Percentiles rank a stretch among this genome's conserved stretches.
Conservation (phyloP, 495 filamentous ascomycete genomes). For the Acidiella bohemica region DNA sequence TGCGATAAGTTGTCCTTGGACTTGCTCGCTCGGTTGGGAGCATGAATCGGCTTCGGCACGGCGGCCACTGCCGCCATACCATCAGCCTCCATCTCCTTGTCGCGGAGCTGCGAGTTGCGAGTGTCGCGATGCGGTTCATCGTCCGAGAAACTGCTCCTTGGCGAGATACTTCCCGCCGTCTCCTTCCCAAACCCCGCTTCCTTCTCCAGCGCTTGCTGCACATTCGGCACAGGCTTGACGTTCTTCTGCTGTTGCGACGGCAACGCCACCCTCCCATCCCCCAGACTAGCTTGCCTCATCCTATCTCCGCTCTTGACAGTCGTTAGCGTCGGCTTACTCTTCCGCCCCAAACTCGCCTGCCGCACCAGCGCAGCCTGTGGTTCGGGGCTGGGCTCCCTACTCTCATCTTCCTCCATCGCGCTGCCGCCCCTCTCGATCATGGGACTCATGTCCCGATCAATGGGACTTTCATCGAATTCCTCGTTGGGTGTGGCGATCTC, state of each 20-base stretch:
- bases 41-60: neutral
- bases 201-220: neutral
- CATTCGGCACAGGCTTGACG: neutral
- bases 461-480: neutral
- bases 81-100: slow-evolving; percentile 8
- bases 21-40: neutral
- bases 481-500: no score
- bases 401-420: neutral
- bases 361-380: slow-evolving; percentile 48
- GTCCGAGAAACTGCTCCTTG: neutral
- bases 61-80: slow-evolving; percentile 7
- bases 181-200: slow-evolving; percentile 1
- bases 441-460: neutral
- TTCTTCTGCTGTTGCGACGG: slow-evolving; percentile 9
- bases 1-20: slow-evolving; percentile 2
- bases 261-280: slow-evolving; percentile 16
- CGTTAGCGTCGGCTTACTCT: slow-evolving; percentile 57
- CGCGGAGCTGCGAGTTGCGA: neutral
- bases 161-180: neutral
- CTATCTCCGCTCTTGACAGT: slow-evolving; percentile 38
- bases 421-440: neutral
- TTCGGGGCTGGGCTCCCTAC: slow-evolving; percentile 22
- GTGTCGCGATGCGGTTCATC: neutral
- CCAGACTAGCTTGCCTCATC: slow-evolving; percentile 5
- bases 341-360: slow-evolving; percentile 64